A percentile compares a stretch with the other conserved stretches of the same genome.
Conservation (phyloP, 176 grass and related monocot species). For the Stipa capillata region DNA sequence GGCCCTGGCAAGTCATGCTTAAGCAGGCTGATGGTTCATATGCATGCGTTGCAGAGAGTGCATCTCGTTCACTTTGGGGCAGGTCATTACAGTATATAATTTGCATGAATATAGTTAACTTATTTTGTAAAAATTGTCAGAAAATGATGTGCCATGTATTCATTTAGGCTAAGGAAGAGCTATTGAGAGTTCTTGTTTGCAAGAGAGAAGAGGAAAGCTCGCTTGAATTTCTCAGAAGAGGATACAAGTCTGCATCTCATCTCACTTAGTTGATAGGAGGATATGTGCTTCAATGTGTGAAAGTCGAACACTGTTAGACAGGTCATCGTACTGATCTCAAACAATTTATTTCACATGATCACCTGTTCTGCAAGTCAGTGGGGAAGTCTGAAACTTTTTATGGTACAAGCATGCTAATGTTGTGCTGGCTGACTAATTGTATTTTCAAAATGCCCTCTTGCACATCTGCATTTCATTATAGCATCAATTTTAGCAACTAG, state of each 20-base stretch:
- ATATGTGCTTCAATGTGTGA: not conserved
- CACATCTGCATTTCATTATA: not conserved
- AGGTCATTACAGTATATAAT: conserved; percentile 41
- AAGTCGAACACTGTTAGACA: not conserved
- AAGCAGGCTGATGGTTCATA: conserved; percentile 86
- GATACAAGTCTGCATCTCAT: conserved; percentile 62
- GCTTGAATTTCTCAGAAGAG: conserved; percentile 89
- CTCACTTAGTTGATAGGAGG: not conserved
- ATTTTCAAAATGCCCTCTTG: not conserved
- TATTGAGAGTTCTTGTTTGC: conserved; percentile 80
- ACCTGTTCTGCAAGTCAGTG: not conserved
- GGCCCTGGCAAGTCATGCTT: conserved; percentile 97
- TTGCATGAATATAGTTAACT: not conserved
- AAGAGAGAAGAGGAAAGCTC: conserved; percentile 92
- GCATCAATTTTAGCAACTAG: not conserved
- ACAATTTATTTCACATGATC: not conserved
- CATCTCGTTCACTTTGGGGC: conserved; percentile 78
- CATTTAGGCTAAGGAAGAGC: conserved; percentile 80
- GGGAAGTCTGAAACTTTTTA: not conserved
- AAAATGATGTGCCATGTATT: not conserved
- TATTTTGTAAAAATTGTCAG: not conserved
- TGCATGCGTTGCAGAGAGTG: conserved; percentile 89
- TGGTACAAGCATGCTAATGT: not conserved
- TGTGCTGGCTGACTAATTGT: not conserved
- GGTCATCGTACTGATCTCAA: not conserved